Percentiles rank a stretch among this genome's conserved stretches.
Conservation (phyloP, 164 flowering plant species). For the Macadamia integrifolia region DNA sequence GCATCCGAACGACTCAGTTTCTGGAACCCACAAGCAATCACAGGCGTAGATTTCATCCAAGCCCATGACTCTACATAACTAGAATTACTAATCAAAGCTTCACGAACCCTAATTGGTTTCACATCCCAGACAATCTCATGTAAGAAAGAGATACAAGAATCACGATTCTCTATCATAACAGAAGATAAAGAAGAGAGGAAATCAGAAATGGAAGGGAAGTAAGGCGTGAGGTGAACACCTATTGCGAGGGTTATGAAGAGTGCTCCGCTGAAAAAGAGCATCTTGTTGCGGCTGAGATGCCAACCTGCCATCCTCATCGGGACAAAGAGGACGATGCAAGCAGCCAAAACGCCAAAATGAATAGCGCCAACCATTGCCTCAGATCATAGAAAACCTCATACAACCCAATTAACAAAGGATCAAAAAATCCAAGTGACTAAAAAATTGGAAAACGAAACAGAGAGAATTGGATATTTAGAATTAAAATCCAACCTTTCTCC, state of each 20-base stretch:
- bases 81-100: conserved; percentile 2
- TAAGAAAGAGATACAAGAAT: neutral
- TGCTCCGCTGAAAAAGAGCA: conserved; percentile 67
- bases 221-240: conserved; percentile 64
- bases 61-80: conserved; percentile 26
- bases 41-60: conserved; percentile 29
- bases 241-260: conserved; percentile 65
- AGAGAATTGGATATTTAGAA: too few relatives aligned
- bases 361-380: neutral
- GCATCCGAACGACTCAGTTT: conserved; percentile 34
- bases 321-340: conserved; percentile 53
- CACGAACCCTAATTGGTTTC: neutral
- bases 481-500: neutral
- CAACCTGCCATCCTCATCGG: conserved; percentile 78
- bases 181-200: conserved; percentile 32
- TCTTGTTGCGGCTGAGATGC: conserved; percentile 69
- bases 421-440: too few relatives aligned
- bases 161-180: conserved; percentile 24
- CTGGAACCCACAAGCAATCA: conserved; percentile 46
- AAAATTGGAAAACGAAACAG: too few relatives aligned
- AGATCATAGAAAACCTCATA: neutral
- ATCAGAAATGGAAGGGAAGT: conserved; percentile 43
- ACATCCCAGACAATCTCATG: conserved; percentile 1
- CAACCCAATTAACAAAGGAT: too few relatives aligned
- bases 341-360: conserved; percentile 23